Evolutionary conservation across 2,329 filamentous ascomycete genomes (phyloP).

Genomic region (Calonectria hawksworthii): DNA sequence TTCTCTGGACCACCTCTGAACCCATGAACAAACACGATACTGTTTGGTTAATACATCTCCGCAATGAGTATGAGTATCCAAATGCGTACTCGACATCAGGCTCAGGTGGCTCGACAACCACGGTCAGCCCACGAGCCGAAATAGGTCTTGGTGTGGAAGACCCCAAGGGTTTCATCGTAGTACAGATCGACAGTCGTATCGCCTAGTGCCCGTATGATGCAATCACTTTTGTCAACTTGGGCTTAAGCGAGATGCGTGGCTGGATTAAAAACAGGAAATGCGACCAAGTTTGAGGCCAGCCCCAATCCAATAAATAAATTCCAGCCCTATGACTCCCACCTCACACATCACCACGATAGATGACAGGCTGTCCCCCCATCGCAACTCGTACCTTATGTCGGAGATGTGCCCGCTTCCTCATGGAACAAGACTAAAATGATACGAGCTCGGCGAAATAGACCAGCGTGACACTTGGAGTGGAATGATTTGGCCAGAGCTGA

Average conservation of each 20-base stretch:
- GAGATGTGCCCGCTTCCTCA: background rate
- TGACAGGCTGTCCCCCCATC: background rate
- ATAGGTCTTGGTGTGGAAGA: background rate
- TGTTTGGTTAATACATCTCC: background rate
- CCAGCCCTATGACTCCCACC: no score
- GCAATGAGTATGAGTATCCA: fast-evolving
- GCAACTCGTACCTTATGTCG: no score
- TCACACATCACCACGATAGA: no score
- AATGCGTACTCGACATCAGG: background rate
- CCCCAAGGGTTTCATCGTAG: background rate
- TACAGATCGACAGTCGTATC: no score
- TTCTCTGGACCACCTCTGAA: background rate
- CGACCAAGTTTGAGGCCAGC: background rate
- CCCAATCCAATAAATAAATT: background rate
- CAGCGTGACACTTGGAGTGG: background rate
- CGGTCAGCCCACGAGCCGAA: background rate
- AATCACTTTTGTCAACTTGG: no score
- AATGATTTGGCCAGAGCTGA: background rate
- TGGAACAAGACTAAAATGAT: background rate
- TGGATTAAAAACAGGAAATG: background rate
- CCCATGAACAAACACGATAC: background rate
- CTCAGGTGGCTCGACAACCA: background rate
- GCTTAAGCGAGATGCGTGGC: background rate
- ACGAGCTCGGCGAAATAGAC: no score
- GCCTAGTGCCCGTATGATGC: background rate